These are phyloP conservation scores for Fusarium heterosporum DNA, from an alignment of 2,329 filamentous ascomycete species.

Conservation along the genomic window DNA sequence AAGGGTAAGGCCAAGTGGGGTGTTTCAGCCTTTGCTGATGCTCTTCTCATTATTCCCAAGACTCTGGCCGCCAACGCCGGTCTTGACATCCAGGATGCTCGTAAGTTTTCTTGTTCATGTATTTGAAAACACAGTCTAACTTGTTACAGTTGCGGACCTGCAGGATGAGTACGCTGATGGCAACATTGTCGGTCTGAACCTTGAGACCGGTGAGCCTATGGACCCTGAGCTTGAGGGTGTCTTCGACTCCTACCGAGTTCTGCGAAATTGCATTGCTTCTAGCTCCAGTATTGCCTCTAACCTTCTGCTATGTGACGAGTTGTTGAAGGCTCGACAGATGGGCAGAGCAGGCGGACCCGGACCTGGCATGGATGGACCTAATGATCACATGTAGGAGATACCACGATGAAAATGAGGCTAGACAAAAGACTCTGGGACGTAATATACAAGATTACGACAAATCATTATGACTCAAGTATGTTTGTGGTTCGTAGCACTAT, in stretches of 20 bases:
- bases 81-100: conserved; percentile 94
- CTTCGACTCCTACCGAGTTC: conserved; percentile 94
- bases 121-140: conserved; percentile 31
- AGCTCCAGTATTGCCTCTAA: conserved; percentile 96
- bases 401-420: conserved; percentile 53
- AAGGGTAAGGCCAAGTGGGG: conserved; percentile 99
- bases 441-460: conserved; percentile 44
- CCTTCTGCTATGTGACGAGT: conserved; percentile 92
- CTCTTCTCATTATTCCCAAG: conserved; percentile 95
- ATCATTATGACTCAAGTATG: conserved; percentile 3
- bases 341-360: conserved; percentile 72
- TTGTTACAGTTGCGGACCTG: conserved; percentile 76
- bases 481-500: conserved; percentile 8
- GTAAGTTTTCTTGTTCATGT: conserved; percentile 66
- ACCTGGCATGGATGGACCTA: conserved; percentile 72
- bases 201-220: conserved; percentile 91
- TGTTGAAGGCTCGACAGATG: conserved; percentile 99
- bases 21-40: conserved; percentile 94
- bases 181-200: conserved; percentile 85
- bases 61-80: conserved; percentile 95
- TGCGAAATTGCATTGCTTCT: conserved; percentile 93
- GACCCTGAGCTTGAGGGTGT: conserved; percentile 93
- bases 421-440: conserved; percentile 51
- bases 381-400: conserved; percentile 62
- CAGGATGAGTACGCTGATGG: conserved; percentile 89